Evolutionary conservation across 1,284 basidiomycete species (phyloP).

Genomic region (Exobasidium rhododendri): DNA sequence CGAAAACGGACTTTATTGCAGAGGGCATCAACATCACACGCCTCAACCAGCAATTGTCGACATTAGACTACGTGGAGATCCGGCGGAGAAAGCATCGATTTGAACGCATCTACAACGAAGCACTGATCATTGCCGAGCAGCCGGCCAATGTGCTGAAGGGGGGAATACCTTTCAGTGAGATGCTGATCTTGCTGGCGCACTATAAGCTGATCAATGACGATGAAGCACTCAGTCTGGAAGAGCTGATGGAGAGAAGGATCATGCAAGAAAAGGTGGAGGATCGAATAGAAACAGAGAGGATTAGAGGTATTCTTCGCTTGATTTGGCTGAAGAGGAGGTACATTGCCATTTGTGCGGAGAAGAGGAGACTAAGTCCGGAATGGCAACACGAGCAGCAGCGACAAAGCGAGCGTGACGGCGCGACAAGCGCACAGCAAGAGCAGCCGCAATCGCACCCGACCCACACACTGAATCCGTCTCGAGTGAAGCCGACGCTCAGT

Average conservation of each 20-base stretch:
- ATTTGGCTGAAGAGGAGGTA: constrained; percentile 43
- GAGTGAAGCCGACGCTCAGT: background rate
- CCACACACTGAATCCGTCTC: background rate
- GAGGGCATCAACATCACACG: constrained; percentile 29
- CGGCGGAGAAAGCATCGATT: constrained; percentile 38
- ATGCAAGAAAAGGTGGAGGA: constrained; percentile 44
- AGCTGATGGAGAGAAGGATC: constrained; percentile 44
- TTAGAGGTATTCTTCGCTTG: constrained; percentile 40
- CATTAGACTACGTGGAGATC: constrained; percentile 33
- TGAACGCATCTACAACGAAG: constrained; percentile 51
- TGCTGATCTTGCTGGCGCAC: constrained; percentile 83
- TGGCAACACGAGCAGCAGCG: background rate
- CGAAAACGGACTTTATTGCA: constrained; percentile 1
- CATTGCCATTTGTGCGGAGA: constrained; percentile 22
- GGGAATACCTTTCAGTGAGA: constrained; percentile 86
- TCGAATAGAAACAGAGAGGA: constrained; percentile 39
- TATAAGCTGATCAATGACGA: constrained; percentile 85
- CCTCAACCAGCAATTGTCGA: constrained; percentile 23
- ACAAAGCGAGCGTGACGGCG: too few species aligned
- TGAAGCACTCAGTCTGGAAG: constrained; percentile 43
- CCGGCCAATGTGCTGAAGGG: constrained; percentile 57
- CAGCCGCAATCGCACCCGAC: background rate
- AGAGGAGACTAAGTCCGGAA: constrained; percentile 4
- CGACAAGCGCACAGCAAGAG: background rate
- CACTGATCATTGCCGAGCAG: constrained; percentile 60